Base-by-base conservation (phyloP, 2,329 filamentous ascomycete genomes). In the Exophiala alcalophila region DNA sequence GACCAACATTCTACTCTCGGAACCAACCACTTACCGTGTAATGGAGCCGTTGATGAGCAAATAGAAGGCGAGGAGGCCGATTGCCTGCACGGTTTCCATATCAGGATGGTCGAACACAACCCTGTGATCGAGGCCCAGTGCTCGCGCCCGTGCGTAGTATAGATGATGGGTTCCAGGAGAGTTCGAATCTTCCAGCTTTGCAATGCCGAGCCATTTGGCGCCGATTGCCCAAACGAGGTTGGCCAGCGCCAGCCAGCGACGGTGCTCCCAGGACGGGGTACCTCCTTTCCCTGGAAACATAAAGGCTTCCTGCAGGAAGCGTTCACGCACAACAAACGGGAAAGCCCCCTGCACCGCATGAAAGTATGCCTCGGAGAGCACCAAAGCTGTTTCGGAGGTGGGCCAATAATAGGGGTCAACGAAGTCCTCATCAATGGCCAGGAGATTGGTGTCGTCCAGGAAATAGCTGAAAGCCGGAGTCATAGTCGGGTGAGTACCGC, bases 71-170 rank as follows among this genome's bases (percentile, higher is more conserved):
- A 53, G 38, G 9, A 55, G 23, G n/a, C 49, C 50, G 15, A 55
- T 50, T 6, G 47, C 47, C 42, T 60, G 53, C 18, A 59, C 53
- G 29, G 53, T 46, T 32, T 55, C 45, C 18, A 58, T 41, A 38
- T 56, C 49, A 11, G 49, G 54, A 34, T 50, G 41, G 27, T 55
- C 56, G 37, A 56, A 48, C n/a, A 59, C 35, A 1, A 58, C 41
- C 10, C 53, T 42, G 18, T 52, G 36, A 26, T 58, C 50, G 24
- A 59, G 39, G 18, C 50, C 53, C 5, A 57, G 50, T 16, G 48
- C 45, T 4, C 56, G 52, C 7, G 58, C 56, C 40, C 53, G 32
- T 11, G 56, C 48, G 40, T 59, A 58, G 41, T 53, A 58, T 11
- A 57, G 23, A 12, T 58, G 40, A 30, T 59, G 56, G 34, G 43